phyloP scores from a whole-genome alignment of 192 early-diverging fungal species.

The Helicostylum pulchrum region DNA sequence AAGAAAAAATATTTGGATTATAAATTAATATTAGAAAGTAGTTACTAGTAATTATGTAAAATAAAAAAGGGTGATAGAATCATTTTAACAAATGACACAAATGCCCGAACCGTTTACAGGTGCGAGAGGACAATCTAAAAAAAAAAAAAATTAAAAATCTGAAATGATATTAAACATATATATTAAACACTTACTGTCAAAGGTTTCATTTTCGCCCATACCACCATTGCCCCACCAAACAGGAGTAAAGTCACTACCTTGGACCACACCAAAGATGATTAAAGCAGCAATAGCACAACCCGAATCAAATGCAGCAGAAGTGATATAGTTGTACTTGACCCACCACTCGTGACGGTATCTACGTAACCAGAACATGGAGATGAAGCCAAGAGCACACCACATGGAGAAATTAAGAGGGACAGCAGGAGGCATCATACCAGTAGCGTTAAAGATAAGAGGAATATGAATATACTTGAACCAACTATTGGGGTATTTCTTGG shows the following conservation, averaged over 20 bases:
- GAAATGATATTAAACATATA: neutral
- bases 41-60: too few species aligned
- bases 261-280: conserved; percentile 42
- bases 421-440: conserved; percentile 54
- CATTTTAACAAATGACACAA: conserved; percentile 1
- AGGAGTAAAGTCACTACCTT: conserved; percentile 22
- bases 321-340: conserved; percentile 66
- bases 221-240: conserved; percentile 37
- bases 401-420: conserved; percentile 43
- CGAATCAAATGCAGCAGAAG: conserved; percentile 57
- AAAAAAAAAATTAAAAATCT: too few species aligned
- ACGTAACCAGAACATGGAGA: conserved; percentile 53
- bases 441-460: conserved; percentile 51
- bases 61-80: too few species aligned
- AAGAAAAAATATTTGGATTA: too few species aligned
- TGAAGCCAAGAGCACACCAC: conserved; percentile 45
- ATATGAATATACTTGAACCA: conserved; percentile 52
- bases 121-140: conserved; percentile 14
- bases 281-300: conserved; percentile 49
- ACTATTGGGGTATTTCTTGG: conserved; percentile 46
- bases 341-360: conserved; percentile 54
- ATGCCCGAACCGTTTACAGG: conserved; percentile 14
- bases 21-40: too few species aligned
- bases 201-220: neutral
- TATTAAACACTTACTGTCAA: conserved; percentile 19